phyloP scores from a whole-genome alignment of 345 rosid species.

The Camelina sativa region DNA sequence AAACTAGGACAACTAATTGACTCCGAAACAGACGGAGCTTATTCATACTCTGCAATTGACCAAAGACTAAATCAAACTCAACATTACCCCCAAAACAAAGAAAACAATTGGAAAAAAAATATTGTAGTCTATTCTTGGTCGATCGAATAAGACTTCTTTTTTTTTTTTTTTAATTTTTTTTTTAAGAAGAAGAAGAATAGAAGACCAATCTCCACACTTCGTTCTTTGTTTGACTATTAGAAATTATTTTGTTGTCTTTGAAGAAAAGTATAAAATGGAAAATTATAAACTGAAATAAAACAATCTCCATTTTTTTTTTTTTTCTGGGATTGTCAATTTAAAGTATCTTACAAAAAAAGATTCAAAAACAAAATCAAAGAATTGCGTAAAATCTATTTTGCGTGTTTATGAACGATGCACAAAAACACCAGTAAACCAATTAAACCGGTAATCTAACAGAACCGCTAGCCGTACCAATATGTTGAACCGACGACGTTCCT shows the following conservation, averaged over 20 bases:
- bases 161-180: too few relatives aligned
- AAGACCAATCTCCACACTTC: slow-evolving; percentile 1
- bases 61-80: too few relatives aligned
- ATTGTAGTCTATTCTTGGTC: neutral
- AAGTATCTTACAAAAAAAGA: slow-evolving; percentile 8
- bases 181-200: neutral
- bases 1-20: too few relatives aligned
- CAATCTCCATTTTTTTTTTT: slow-evolving; percentile 26
- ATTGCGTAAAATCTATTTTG: slow-evolving; percentile 7
- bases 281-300: neutral
- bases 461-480: slow-evolving; percentile 34
- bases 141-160: neutral
- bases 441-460: slow-evolving; percentile 62
- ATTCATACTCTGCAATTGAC: too few relatives aligned
- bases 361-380: slow-evolving; percentile 14
- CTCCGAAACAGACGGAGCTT: too few relatives aligned
- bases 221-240: slow-evolving; percentile 14
- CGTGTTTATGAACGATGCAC: slow-evolving; percentile 31
- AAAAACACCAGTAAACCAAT: neutral
- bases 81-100: neutral
- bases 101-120: neutral
- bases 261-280: neutral
- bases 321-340: slow-evolving; percentile 25
- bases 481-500: slow-evolving; percentile 42
- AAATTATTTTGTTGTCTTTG: neutral